These are phyloP conservation scores for Colletotrichum truncatum DNA, from an alignment of 2,329 filamentous ascomycete genomes.

Conservation along the genomic window DNA sequence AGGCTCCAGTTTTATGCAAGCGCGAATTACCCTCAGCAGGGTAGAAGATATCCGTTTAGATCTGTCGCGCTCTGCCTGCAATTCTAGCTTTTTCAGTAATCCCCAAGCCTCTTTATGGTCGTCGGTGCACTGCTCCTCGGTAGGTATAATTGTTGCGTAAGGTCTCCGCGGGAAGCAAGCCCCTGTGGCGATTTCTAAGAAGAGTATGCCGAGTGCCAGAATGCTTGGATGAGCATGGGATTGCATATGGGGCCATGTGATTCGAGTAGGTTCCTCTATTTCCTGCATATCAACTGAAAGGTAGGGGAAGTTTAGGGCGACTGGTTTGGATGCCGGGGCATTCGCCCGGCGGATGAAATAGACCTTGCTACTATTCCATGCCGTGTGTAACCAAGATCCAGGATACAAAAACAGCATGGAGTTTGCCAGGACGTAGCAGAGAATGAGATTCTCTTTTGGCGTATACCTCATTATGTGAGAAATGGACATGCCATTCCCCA, in stretches of 20 bases:
- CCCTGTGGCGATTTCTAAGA: not conserved
- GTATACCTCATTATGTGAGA: not conserved
- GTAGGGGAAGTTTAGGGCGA: not conserved
- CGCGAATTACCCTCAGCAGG: not conserved
- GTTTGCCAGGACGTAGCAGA: not conserved
- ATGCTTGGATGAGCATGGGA: not conserved
- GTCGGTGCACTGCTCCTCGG: not conserved
- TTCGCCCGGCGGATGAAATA: not conserved
- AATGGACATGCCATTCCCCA: not conserved
- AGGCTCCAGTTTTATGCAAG: not conserved
- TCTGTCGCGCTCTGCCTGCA: not conserved
- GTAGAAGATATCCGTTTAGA: not conserved
- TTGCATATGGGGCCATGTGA: accelerated
- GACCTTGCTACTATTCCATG: not conserved
- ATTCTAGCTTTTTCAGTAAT: not conserved
- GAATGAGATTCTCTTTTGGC: not conserved
- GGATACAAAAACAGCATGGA: not conserved
- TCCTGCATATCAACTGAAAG: not conserved
- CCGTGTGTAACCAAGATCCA: not conserved
- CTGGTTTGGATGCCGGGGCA: not conserved
- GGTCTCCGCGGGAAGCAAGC: not conserved
- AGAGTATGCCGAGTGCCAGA: accelerated
- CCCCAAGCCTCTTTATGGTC: not conserved
- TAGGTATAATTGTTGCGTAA: accelerated
- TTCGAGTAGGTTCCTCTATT: not conserved